Evolutionary conservation across 805 yeast species (phyloP).

Genomic region (Debaryomyces castellii): DNA sequence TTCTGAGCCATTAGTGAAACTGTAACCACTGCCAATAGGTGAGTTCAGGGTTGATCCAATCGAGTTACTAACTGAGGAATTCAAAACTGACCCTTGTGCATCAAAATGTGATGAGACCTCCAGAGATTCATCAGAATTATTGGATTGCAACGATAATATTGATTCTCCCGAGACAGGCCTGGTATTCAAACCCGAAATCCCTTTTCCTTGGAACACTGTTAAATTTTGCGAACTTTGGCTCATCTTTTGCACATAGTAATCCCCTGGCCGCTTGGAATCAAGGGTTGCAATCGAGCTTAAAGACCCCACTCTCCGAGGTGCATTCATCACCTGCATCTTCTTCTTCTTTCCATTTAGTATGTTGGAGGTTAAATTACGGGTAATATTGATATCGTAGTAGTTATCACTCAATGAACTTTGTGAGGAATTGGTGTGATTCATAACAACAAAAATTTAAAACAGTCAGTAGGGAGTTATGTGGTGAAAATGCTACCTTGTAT

Average conservation of each 20-base stretch:
- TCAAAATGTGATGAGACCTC: conserved; percentile 33
- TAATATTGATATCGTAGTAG: conserved; percentile 22
- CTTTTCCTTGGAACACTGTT: conserved; percentile 7
- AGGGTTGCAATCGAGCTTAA: conserved; percentile 19
- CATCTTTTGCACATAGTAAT: conserved; percentile 35
- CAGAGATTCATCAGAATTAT: conserved; percentile 36
- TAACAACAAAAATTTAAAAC: conserved; percentile 1
- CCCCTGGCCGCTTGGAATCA: conserved; percentile 38
- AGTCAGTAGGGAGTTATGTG: neutral
- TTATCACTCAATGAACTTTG: conserved; percentile 20
- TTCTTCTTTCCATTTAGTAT: conserved; percentile 14
- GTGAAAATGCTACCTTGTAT: neutral
- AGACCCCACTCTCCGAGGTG: conserved; percentile 29
- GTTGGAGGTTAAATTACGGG: conserved; percentile 5
- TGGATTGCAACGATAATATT: conserved; percentile 28
- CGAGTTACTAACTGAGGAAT: conserved; percentile 34
- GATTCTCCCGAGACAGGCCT: conserved; percentile 37
- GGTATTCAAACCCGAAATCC: conserved; percentile 1
- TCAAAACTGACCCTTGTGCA: conserved; percentile 34
- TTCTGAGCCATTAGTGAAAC: conserved; percentile 7
- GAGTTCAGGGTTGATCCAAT: conserved; percentile 19
- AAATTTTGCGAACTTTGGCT: conserved; percentile 20
- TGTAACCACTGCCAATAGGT: conserved; percentile 11
- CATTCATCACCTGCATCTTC: conserved; percentile 10
- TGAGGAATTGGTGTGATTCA: conserved; percentile 21